A percentile compares a stretch with the other conserved stretches of the same genome.
phyloP scores from a whole-genome alignment of 139 green algal species.

The Gonium pectorale region DNA sequence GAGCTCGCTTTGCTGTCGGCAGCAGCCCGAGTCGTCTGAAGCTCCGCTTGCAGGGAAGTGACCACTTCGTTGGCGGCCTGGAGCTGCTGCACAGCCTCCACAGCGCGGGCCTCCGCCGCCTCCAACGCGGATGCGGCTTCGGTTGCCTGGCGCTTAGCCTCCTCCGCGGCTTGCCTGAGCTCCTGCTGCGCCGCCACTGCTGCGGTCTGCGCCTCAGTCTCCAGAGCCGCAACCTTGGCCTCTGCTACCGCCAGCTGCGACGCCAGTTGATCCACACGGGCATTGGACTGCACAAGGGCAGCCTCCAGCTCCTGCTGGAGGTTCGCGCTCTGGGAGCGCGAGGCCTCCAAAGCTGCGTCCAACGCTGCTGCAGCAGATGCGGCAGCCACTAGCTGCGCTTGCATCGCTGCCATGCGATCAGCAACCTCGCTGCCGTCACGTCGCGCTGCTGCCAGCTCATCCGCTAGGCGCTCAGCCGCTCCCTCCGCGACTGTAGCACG shows the following conservation, averaged over 20 bases:
- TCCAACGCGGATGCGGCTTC: not conserved
- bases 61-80: too few species aligned
- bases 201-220: not conserved
- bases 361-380: not conserved
- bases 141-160: not conserved
- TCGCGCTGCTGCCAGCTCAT: not conserved
- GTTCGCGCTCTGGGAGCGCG: not conserved
- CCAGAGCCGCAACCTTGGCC: not conserved
- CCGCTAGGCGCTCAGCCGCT: not conserved
- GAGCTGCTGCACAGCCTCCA: not conserved
- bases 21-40: too few species aligned
- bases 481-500: constrained; percentile 3
- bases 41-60: too few species aligned
- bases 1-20: too few species aligned
- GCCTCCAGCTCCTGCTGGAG: constrained; percentile 27
- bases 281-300: not conserved
- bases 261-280: not conserved
- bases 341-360: not conserved
- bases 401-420: not conserved
- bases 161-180: not conserved
- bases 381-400: not conserved
- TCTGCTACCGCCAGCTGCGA: not conserved
- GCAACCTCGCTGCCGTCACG: not conserved
- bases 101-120: not conserved
- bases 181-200: not conserved